Evolutionary conservation across 2,329 filamentous ascomycete species (phyloP).

Genomic region (Cladosporium cucumerinum): DNA sequence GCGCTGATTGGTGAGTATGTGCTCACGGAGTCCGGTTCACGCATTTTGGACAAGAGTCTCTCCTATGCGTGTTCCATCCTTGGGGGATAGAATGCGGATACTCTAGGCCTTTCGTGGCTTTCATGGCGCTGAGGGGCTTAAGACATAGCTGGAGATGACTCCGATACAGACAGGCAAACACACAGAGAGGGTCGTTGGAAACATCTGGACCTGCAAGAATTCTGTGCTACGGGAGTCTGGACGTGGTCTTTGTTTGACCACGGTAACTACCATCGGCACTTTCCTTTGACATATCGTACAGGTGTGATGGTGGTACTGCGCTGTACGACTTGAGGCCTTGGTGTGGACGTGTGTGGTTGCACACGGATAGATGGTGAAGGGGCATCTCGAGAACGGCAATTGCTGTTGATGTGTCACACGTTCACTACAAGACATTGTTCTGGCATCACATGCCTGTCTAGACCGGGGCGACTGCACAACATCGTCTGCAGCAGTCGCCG

Average conservation of each 20-base stretch:
- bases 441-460: not conserved
- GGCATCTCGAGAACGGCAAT: not conserved
- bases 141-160: not conserved
- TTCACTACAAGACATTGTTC: not conserved
- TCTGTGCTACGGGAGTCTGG: not conserved
- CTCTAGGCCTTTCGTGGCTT: not conserved
- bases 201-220: not conserved
- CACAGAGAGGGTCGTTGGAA: not conserved
- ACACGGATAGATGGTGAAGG: not conserved
- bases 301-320: not conserved
- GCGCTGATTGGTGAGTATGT: not conserved
- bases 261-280: not conserved
- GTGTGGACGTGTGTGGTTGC: not conserved
- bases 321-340: not conserved
- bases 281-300: not conserved
- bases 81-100: not conserved
- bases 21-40: not conserved
- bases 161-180: not conserved
- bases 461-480: not conserved
- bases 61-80: not conserved
- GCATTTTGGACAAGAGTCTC: not conserved
- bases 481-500: not conserved
- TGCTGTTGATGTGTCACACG: not conserved
- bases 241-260: not conserved
- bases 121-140: not conserved